These are phyloP conservation scores for Agroathelia rolfsii DNA, from an alignment of 1,284 basidiomycete species.

Conservation along the genomic window DNA sequence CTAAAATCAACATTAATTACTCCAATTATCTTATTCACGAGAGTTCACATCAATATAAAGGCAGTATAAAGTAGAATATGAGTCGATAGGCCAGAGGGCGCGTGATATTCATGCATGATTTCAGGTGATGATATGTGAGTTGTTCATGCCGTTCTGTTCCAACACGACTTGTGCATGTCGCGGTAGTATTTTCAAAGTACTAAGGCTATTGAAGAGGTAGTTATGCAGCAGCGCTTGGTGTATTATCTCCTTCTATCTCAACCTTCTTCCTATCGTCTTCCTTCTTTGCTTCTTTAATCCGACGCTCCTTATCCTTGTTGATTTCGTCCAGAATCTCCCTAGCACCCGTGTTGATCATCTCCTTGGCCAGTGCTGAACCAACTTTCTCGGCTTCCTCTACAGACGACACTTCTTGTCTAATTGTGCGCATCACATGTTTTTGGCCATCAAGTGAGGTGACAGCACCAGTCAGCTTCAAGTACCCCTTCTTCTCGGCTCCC, in stretches of 20 bases:
- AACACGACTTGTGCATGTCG: conserved; percentile 1
- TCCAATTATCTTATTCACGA: too few species aligned
- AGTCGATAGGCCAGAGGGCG: too few species aligned
- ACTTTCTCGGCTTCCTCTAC: conserved; percentile 40
- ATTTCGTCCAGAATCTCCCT: conserved; percentile 49
- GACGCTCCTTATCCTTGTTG: conserved; percentile 33
- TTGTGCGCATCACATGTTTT: conserved; percentile 36
- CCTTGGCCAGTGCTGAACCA: conserved; percentile 38
- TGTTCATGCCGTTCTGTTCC: too few species aligned
- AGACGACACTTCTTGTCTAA: conserved; percentile 29
- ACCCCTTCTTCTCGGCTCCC: conserved; percentile 13
- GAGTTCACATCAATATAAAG: too few species aligned
- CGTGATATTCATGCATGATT: too few species aligned
- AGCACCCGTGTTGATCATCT: conserved; percentile 41
- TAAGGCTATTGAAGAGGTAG: not conserved
- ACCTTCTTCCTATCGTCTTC: conserved; percentile 10
- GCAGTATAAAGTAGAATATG: too few species aligned
- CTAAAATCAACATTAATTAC: not conserved
- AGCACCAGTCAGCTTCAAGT: conserved; percentile 37
- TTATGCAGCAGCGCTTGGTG: not conserved
- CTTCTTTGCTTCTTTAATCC: conserved; percentile 27
- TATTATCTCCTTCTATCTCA: conserved; percentile 4
- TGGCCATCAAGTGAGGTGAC: conserved; percentile 48
- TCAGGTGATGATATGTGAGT: too few species aligned
- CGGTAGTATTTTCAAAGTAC: not conserved